Conservation (phyloP, 768 basidiomycete species). For the Thelephora ganbajun region DNA sequence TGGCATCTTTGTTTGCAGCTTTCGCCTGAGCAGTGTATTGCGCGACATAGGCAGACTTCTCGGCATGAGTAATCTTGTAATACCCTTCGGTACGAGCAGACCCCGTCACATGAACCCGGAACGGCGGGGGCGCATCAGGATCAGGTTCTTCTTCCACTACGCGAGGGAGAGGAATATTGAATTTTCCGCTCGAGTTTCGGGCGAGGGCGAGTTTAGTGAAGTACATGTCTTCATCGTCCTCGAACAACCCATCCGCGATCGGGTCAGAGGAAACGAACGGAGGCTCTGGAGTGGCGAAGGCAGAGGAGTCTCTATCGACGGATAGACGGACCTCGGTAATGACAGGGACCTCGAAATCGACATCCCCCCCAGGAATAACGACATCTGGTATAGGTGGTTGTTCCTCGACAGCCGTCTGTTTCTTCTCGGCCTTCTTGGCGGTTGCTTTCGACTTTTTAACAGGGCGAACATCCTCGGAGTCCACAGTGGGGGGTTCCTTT, state of each 20-base stretch:
- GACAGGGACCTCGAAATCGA: conserved; percentile 34
- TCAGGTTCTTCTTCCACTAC: conserved; percentile 13
- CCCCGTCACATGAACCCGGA: conserved; percentile 69
- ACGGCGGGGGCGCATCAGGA: conserved; percentile 31
- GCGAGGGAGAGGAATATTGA: conserved; percentile 14
- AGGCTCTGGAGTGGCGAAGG: conserved; percentile 23
- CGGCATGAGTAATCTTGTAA: conserved; percentile 86
- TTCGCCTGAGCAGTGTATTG: conserved; percentile 63
- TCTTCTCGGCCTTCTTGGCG: conserved; percentile 25
- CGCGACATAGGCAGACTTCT: conserved; percentile 85
- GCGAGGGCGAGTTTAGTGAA: conserved; percentile 53
- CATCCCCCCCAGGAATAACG: conserved; percentile 32
- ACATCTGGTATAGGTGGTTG: conserved; percentile 12
- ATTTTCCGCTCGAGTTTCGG: conserved; percentile 15
- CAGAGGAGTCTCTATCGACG: conserved; percentile 24
- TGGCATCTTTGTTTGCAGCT: conserved; percentile 18
- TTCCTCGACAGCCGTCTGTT: conserved; percentile 14
- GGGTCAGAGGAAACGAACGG: conserved; percentile 31
- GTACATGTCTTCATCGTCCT: conserved; percentile 86
- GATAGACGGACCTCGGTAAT: conserved; percentile 37
- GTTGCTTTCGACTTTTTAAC: conserved; percentile 1
- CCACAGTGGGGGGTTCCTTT: too few relatives aligned
- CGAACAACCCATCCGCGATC: conserved; percentile 42
- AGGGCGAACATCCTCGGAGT: too few relatives aligned
- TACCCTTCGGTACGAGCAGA: conserved; percentile 90